A percentile compares a stretch with the other conserved stretches of the same genome.
These are phyloP conservation scores for Crithidia acanthocephali DNA, from an alignment of 208 protist genomes.

Conservation along the genomic window DNA sequence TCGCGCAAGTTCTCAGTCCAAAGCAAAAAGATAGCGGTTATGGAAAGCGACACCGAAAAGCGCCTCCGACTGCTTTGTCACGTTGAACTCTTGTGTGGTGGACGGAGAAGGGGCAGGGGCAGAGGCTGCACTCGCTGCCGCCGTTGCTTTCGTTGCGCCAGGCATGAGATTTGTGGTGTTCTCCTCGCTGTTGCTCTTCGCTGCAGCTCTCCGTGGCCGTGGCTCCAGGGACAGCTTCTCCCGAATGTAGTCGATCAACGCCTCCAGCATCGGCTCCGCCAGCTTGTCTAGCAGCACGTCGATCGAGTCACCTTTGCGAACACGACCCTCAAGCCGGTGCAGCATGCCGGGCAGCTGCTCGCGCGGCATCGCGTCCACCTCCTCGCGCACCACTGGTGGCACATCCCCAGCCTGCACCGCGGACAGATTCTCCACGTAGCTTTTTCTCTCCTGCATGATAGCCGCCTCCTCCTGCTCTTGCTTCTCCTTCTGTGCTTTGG, in stretches of 20 bases:
- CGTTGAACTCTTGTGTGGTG: conserved; percentile 73
- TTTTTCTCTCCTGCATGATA: conserved; percentile 71
- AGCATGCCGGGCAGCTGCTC: conserved; percentile 77
- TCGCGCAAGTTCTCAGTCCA: conserved; percentile 41
- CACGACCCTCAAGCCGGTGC: conserved; percentile 64
- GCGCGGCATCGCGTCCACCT: conserved; percentile 74
- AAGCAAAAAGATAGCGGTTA: conserved; percentile 91
- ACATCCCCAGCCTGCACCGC: conserved; percentile 80
- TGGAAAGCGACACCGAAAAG: conserved; percentile 88
- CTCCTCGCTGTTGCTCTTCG: neutral
- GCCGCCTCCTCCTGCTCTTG: conserved; percentile 56
- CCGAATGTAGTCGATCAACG: conserved; percentile 74
- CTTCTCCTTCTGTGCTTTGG: conserved; percentile 35
- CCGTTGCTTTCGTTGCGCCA: neutral
- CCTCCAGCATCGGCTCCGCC: conserved; percentile 59
- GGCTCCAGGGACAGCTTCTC: conserved; percentile 75
- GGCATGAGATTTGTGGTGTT: neutral
- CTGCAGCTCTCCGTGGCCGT: conserved; percentile 7
- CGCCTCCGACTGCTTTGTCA: conserved; percentile 72
- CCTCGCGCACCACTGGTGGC: conserved; percentile 70
- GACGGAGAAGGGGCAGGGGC: neutral
- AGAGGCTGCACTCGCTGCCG: neutral
- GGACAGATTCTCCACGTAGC: conserved; percentile 75
- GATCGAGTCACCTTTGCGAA: conserved; percentile 75
- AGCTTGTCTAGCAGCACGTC: conserved; percentile 87